Evolutionary conservation across 2,329 filamentous ascomycete species (phyloP), one percentile per base, ranked within the genome.

Genomic region (Hypoxylon sp.): DNA sequence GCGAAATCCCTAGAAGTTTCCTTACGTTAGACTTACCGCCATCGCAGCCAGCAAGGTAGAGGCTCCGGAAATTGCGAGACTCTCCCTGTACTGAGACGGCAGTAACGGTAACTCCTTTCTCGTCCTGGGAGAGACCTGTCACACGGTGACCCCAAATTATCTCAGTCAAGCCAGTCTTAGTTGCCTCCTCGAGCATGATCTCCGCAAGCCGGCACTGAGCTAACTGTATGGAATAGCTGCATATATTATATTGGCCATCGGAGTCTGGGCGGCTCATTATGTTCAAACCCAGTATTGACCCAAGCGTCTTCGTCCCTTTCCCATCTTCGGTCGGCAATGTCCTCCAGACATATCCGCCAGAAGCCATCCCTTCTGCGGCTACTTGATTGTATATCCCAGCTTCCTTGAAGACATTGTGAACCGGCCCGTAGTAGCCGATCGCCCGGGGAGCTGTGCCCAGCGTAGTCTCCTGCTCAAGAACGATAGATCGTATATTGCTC

Each of bases 131-230:
- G 8, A 65, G 44, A 44, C n/a, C 55, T 6, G 42, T 60, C 19
- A 65, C 63, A 31, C 57, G 54, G 14, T 65, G 63, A 17, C 42
- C 63, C 63, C 63, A 65, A 10, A 65, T 24, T 14, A 65, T 51
- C 24, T 65, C 31, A 10, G 26, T 35, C 13, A 65, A 37, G 3
- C 63, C 63, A 3, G 63, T 65, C 19, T 55, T 65, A 22, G 10
- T 35, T 14, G 55, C 50, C 14, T 65, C 46, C 44, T 60, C 63
- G 1, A 65, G 24, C 31, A 65, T 59, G 33, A 65, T 65, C 44
- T 65, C 63, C 6, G 63, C 55, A 10, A 65, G 63, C 26, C 63
- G 63, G 26, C 55, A 59, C n/a, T 65, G 63, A 29, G 63, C 63
- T n/a, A 65, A 51, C 22, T 65, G 63, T 31, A 65, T 65, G 1